Evolutionary conservation across 176 grass and related monocot genomes (phyloP).

Genomic region (Hyparrhenia diplandra): DNA sequence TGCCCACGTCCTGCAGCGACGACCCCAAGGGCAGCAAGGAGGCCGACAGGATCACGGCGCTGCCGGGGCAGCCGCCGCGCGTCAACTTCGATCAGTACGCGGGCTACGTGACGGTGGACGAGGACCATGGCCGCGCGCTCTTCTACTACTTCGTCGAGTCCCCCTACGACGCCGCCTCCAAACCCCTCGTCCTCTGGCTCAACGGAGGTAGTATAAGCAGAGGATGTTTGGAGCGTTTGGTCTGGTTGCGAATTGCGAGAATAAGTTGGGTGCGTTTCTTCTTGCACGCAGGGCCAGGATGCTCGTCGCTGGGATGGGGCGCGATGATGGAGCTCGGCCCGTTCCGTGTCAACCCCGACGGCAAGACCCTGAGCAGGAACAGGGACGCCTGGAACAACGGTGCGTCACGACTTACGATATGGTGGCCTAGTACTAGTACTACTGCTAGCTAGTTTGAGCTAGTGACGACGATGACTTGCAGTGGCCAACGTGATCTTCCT

Average conservation of each 20-base stretch:
- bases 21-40: constrained; percentile 26
- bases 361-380: constrained; percentile 48
- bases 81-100: constrained; percentile 59
- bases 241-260: too few relatives aligned
- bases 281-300: constrained; percentile 36
- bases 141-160: too few relatives aligned
- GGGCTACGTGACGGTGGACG: too few relatives aligned
- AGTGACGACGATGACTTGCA: not conserved
- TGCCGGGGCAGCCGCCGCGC: constrained; percentile 52
- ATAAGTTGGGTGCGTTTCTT: too few relatives aligned
- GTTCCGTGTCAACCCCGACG: constrained; percentile 53
- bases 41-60: constrained; percentile 43
- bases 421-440: too few relatives aligned
- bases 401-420: too few relatives aligned
- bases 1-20: not conserved
- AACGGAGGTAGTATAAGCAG: too few relatives aligned
- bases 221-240: too few relatives aligned
- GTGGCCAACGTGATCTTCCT: constrained; percentile 63
- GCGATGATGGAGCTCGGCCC: too few relatives aligned
- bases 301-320: too few relatives aligned
- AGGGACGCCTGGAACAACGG: constrained; percentile 52
- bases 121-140: constrained; percentile 46
- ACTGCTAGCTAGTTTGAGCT: too few relatives aligned
- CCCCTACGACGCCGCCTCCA: constrained; percentile 25
- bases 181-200: constrained; percentile 58